Percentiles rank a stretch among this genome's conserved stretches.
These are phyloP conservation scores for Microcos paniculata DNA, from an alignment of 345 rosid genomes.

Conservation along the genomic window DNA sequence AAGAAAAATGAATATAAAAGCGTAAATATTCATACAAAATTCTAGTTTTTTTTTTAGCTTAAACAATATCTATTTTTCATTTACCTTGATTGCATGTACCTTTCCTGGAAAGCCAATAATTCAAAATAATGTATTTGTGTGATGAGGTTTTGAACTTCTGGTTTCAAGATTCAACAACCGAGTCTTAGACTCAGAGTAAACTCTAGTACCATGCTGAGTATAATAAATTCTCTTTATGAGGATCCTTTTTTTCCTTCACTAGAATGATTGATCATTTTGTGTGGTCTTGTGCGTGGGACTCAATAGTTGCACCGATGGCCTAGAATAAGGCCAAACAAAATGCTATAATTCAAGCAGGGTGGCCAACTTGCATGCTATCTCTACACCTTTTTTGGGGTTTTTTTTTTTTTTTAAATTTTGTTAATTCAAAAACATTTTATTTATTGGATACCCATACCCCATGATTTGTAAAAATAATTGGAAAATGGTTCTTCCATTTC, in stretches of 20 bases:
- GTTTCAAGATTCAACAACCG: too few relatives aligned
- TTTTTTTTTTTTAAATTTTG: not conserved
- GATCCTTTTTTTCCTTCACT: not conserved
- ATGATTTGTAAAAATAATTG: not conserved
- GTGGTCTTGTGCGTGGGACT: not conserved
- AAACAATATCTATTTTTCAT: too few relatives aligned
- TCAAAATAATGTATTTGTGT: not conserved
- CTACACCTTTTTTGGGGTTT: not conserved
- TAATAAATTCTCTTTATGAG: not conserved
- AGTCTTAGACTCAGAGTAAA: not conserved
- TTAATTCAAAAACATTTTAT: not conserved
- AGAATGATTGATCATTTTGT: not conserved
- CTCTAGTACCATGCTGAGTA: not conserved
- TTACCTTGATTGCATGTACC: too few relatives aligned
- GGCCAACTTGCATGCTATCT: not conserved
- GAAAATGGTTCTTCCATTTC: not conserved
- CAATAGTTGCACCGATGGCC: not conserved
- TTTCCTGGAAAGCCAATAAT: not conserved
- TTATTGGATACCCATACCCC: not conserved
- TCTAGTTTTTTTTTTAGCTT: not conserved
- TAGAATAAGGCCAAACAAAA: not conserved
- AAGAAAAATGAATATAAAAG: too few relatives aligned
- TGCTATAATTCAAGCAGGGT: not conserved
- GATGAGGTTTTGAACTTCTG: too few relatives aligned
- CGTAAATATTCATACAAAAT: too few relatives aligned